Evolutionary conservation across 2,329 filamentous ascomycete species (phyloP).

Genomic region (Scytalidium lignicola): DNA sequence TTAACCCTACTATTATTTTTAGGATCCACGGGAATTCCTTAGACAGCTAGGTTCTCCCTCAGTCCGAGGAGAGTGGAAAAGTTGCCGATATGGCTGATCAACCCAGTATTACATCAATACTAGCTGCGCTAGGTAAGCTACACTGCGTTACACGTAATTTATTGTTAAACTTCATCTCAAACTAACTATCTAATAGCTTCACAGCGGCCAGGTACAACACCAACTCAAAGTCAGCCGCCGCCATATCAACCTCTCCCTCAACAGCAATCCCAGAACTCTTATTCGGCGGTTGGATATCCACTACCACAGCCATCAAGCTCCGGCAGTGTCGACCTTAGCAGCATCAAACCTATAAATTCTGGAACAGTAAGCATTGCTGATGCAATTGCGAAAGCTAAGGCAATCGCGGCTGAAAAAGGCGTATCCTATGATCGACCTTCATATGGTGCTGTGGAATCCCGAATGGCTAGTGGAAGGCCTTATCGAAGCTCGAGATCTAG

Average conservation of each 20-base stretch:
- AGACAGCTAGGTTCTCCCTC: background rate
- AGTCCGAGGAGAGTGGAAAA: background rate
- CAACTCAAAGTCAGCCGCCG: slow-evolving; percentile 34
- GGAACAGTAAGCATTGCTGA: slow-evolving; percentile 81
- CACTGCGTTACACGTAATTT: slow-evolving; percentile 2
- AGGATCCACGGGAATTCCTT: background rate
- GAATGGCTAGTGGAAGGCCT: slow-evolving; percentile 44
- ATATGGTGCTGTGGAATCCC: slow-evolving; percentile 34
- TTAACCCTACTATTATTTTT: background rate
- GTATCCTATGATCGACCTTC: slow-evolving; percentile 56
- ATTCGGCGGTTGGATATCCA: slow-evolving; percentile 32
- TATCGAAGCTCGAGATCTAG: slow-evolving; percentile 60
- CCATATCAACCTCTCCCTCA: slow-evolving; percentile 14
- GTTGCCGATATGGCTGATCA: slow-evolving; percentile 36
- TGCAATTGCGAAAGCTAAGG: slow-evolving; percentile 78
- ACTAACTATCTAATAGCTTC: slow-evolving; percentile 35
- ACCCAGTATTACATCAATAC: slow-evolving; percentile 44
- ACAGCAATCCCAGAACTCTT: slow-evolving; percentile 38
- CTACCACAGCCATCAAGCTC: slow-evolving; percentile 57
- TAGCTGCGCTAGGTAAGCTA: slow-evolving; percentile 42
- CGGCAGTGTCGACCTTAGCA: slow-evolving; percentile 74
- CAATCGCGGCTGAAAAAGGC: slow-evolving; percentile 75
- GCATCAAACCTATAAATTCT: slow-evolving; percentile 72
- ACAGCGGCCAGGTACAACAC: slow-evolving; percentile 41
- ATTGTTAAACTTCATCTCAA: background rate